phyloP scores from a whole-genome alignment of 345 rosid species.

The Corchorus olitorius region DNA sequence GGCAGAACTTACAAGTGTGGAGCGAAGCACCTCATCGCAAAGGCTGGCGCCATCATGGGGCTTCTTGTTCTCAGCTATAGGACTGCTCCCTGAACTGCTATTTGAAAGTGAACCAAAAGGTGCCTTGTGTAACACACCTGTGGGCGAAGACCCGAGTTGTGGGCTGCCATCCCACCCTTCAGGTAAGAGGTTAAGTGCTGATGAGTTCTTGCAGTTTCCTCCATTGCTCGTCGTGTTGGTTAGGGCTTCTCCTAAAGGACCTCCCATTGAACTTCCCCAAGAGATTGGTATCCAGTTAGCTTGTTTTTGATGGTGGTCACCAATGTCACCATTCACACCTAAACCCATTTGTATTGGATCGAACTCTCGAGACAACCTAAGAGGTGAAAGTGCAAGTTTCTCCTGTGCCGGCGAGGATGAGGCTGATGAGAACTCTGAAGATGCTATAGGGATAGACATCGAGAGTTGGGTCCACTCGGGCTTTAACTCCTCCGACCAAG shows the following conservation, averaged over 20 bases:
- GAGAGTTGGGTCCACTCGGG: conserved; percentile 74
- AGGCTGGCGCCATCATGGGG: conserved; percentile 31
- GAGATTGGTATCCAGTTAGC: conserved; percentile 53
- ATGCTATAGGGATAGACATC: conserved; percentile 59
- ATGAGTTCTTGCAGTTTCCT: conserved; percentile 26
- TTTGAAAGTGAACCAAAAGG: conserved; percentile 58
- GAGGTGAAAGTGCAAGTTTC: conserved; percentile 47
- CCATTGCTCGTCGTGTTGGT: conserved; percentile 35
- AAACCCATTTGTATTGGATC: conserved; percentile 46
- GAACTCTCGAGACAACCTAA: conserved; percentile 50
- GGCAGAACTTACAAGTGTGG: conserved; percentile 31
- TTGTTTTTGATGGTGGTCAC: conserved; percentile 39
- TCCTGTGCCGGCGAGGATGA: conserved; percentile 42
- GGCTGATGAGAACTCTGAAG: conserved; percentile 48
- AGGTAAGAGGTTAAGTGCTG: conserved; percentile 31
- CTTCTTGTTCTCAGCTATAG: conserved; percentile 43
- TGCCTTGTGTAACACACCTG: conserved; percentile 61
- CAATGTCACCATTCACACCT: conserved; percentile 27
- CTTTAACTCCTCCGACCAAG: conserved; percentile 58
- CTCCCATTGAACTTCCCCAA: conserved; percentile 60
- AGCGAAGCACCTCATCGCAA: conserved; percentile 33
- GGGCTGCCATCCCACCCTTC: conserved; percentile 51
- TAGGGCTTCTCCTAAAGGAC: conserved; percentile 70
- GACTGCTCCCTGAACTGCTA: conserved; percentile 64
- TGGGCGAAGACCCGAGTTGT: conserved; percentile 54